A percentile compares a stretch with the other conserved stretches of the same genome.
phyloP scores from a whole-genome alignment of 345 rosid genomes.

The Excoecaria agallocha region DNA sequence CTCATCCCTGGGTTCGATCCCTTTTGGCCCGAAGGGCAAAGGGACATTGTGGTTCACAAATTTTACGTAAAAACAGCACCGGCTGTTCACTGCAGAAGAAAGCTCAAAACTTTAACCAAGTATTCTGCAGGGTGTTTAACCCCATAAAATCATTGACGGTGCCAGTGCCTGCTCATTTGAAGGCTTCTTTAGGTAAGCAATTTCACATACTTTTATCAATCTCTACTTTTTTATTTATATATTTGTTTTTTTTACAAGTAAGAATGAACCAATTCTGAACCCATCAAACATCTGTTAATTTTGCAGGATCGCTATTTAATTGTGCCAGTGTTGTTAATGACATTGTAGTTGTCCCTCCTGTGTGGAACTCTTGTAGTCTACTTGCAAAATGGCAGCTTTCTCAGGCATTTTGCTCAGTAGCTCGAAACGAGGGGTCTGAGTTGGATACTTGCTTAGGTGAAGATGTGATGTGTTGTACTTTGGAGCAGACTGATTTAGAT shows the following conservation, averaged over 20 bases:
- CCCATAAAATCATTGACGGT: not conserved
- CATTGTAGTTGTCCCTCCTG: not conserved
- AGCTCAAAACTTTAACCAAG: not conserved
- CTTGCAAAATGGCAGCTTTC: not conserved
- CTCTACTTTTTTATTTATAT: no score
- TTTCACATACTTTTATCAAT: not conserved
- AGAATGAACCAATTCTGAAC: not conserved
- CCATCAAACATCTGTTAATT: not conserved
- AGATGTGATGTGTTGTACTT: constrained; percentile 2
- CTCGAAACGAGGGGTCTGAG: constrained; percentile 18
- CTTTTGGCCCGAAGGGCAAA: constrained; percentile 14
- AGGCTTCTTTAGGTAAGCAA: not conserved
- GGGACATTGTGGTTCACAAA: not conserved
- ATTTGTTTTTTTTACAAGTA: no score
- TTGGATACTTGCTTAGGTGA: constrained; percentile 21
- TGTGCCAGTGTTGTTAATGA: not conserved
- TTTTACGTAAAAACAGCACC: not conserved
- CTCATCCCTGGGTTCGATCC: constrained; percentile 15
- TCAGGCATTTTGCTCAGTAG: constrained; percentile 39
- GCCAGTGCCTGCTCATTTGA: not conserved
- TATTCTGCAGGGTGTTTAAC: not conserved
- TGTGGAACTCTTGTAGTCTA: not conserved
- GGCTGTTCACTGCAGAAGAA: not conserved
- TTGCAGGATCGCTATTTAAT: constrained; percentile 11
- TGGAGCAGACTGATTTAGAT: constrained; percentile 21